These are phyloP conservation scores for Fragilaria crotonensis DNA, from an alignment of 108 stramenopile genomes.

Conservation along the genomic window DNA sequence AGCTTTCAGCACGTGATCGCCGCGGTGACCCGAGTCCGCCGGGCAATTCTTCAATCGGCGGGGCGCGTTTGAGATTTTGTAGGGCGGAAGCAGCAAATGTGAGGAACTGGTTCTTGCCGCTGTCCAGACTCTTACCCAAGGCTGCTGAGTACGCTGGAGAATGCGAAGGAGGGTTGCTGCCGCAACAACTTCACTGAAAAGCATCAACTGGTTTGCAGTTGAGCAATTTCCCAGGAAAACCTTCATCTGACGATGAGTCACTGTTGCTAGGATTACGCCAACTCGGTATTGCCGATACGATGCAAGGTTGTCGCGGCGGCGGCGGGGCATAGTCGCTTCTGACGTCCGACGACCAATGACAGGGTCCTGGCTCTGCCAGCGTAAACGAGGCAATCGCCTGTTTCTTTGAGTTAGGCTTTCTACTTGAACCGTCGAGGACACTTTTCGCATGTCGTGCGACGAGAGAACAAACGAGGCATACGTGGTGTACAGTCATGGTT, in stretches of 20 bases:
- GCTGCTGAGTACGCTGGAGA: background rate
- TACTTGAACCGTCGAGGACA: background rate
- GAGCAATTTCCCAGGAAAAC: background rate
- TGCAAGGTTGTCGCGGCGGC: background rate
- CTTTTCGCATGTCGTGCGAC: conserved; percentile 42
- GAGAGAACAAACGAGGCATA: conserved; percentile 52
- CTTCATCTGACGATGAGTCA: background rate
- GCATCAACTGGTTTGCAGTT: background rate
- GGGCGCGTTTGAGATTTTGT: background rate
- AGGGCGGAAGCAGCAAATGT: background rate
- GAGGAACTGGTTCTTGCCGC: conserved; percentile 1
- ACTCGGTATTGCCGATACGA: background rate
- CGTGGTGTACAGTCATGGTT: conserved; percentile 16
- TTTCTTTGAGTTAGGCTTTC: background rate
- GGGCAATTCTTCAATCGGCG: background rate
- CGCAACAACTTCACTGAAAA: background rate
- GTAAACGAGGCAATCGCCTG: background rate
- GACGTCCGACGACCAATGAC: background rate
- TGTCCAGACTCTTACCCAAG: conserved; percentile 3
- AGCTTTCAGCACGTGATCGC: background rate
- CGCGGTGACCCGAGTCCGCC: background rate
- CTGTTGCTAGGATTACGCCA: background rate
- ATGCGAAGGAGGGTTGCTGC: background rate
- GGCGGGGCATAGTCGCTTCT: background rate
- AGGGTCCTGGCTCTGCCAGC: background rate